Evolutionary conservation across 164 flowering plant species (phyloP).

Genomic region (Chimonanthus salicifolius): DNA sequence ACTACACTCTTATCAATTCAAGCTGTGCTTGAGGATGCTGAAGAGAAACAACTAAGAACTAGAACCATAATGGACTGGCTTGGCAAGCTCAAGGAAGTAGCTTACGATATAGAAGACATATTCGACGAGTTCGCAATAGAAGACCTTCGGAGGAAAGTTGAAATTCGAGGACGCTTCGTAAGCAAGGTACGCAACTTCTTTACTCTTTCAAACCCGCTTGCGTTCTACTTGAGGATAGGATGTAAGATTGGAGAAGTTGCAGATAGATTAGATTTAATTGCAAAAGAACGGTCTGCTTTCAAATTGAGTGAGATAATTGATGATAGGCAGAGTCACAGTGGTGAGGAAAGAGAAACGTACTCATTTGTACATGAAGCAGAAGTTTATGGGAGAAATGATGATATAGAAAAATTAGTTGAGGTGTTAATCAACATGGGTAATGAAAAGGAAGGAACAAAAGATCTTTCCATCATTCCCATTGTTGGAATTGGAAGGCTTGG

Average conservation of each 20-base stretch:
- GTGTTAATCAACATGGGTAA: background rate
- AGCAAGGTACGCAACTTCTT: background rate
- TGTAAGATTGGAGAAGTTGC: background rate
- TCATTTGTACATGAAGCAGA: conserved; percentile 3
- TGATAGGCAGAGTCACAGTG: background rate
- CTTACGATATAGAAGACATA: conserved; percentile 11
- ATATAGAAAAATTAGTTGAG: conserved; percentile 6
- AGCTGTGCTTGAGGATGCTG: conserved; percentile 23
- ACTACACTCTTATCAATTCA: background rate
- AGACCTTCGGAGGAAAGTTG: background rate
- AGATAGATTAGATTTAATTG: conserved; percentile 2
- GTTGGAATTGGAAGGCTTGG: conserved; percentile 13
- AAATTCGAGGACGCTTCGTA: background rate
- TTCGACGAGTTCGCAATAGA: conserved; percentile 2
- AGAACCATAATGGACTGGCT: conserved; percentile 11
- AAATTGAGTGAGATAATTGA: background rate
- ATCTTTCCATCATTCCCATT: background rate
- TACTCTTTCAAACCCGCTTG: background rate
- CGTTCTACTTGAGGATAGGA: background rate
- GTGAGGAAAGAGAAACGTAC: background rate
- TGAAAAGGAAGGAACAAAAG: no score
- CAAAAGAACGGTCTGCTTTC: conserved; percentile 1
- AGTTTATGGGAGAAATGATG: conserved; percentile 11
- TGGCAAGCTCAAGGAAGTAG: conserved; percentile 5
- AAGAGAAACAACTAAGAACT: conserved; percentile 15